Evolutionary conservation across 352 stramenopile genomes (phyloP).

Genomic region (Detonula confervacea): DNA sequence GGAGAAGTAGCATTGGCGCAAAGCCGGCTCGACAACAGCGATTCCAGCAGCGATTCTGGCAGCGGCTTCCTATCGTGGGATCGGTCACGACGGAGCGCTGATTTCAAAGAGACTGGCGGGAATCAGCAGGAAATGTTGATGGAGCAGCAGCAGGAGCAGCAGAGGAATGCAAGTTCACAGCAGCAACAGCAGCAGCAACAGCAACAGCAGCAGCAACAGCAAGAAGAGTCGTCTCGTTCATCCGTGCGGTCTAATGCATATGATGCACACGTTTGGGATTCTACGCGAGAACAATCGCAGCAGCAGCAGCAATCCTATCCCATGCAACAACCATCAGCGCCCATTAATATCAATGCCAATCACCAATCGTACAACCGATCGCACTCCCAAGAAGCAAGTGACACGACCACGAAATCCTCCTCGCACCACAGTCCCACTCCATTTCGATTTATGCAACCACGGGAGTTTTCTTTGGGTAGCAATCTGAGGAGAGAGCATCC

Average conservation of each 20-base stretch:
- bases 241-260: too few species aligned
- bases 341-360: not conserved
- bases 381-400: not conserved
- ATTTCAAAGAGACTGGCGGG: too few species aligned
- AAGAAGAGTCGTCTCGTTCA: too few species aligned
- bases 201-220: not conserved
- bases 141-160: too few species aligned
- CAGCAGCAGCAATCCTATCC: not conserved
- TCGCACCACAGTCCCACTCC: constrained; percentile 8
- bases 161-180: too few species aligned
- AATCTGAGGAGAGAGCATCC: constrained; percentile 12
- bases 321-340: not conserved
- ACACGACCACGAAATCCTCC: not conserved
- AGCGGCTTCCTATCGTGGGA: too few species aligned
- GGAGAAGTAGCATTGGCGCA: too few species aligned
- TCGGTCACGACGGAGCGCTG: too few species aligned
- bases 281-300: not conserved
- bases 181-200: not conserved
- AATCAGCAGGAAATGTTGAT: too few species aligned
- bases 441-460: constrained; percentile 23
- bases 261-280: too few species aligned
- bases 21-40: too few species aligned
- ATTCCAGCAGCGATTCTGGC: too few species aligned
- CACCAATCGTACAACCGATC: not conserved
- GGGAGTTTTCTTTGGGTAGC: constrained; percentile 25